These are phyloP conservation scores for Pythium phragmitis DNA, from an alignment of 352 stramenopile species.

Conservation along the genomic window DNA sequence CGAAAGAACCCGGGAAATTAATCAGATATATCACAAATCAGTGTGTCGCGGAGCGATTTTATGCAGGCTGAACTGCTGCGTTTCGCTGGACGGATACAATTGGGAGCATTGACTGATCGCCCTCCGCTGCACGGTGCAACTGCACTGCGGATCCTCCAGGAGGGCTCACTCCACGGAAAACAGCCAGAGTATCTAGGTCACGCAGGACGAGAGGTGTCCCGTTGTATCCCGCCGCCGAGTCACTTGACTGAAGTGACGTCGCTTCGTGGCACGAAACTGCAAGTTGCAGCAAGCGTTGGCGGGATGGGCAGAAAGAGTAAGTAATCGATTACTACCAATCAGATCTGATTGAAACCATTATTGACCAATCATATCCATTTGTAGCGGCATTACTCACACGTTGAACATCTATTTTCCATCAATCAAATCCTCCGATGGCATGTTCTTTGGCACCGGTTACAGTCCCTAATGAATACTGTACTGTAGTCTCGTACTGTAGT, in stretches of 20 bases:
- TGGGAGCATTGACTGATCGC: too few relatives aligned
- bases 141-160: too few relatives aligned
- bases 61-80: too few relatives aligned
- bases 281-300: not conserved
- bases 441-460: too few relatives aligned
- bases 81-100: too few relatives aligned
- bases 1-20: not conserved
- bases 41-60: not conserved
- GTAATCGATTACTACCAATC: constrained; percentile 7
- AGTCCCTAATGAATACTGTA: too few relatives aligned
- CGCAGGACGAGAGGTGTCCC: not conserved
- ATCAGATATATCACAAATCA: not conserved
- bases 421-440: not conserved
- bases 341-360: not conserved
- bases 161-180: too few relatives aligned
- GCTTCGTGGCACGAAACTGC: not conserved
- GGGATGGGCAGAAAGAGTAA: constrained; percentile 2
- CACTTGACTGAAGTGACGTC: not conserved
- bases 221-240: not conserved
- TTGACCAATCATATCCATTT: constrained; percentile 1
- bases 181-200: too few relatives aligned
- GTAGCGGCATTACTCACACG: constrained; percentile 3
- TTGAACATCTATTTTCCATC: constrained; percentile 5
- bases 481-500: too few relatives aligned
- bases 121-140: too few relatives aligned